A percentile compares a stretch with the other conserved stretches of the same genome.
Conservation (phyloP, 2,329 filamentous ascomycete genomes). For the Pseudopithomyces chartarum region DNA sequence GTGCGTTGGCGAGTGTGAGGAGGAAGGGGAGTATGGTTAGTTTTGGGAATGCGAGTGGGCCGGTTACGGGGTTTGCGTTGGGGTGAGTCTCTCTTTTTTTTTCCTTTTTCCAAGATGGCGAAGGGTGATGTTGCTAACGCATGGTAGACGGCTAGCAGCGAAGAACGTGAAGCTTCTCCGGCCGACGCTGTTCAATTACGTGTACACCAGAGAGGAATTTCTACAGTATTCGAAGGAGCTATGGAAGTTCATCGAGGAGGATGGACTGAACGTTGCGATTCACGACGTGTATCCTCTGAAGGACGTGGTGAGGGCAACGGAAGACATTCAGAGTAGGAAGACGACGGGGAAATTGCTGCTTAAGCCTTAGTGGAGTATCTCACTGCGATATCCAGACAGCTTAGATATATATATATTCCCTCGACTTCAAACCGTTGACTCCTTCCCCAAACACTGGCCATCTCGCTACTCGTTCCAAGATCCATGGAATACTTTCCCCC, state of each 20-base stretch:
- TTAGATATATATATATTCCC: too few species aligned
- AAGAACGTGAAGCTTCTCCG: conserved; percentile 81
- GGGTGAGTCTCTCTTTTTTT: conserved; percentile 51
- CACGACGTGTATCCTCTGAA: conserved; percentile 78
- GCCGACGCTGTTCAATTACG: conserved; percentile 74
- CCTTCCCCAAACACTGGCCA: too few species aligned
- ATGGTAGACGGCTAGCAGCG: conserved; percentile 58
- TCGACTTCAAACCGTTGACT: too few species aligned
- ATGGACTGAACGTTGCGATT: conserved; percentile 72
- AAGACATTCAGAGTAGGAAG: conserved; percentile 77
- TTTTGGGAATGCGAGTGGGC: conserved; percentile 82
- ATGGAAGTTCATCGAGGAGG: conserved; percentile 71
- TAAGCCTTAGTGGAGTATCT: conserved; percentile 56
- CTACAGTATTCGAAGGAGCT: conserved; percentile 73
- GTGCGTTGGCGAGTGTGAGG: conserved; percentile 73
- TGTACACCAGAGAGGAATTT: conserved; percentile 64
- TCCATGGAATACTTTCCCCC: too few species aligned
- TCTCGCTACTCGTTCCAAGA: too few species aligned
- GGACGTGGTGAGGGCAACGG: conserved; percentile 73
- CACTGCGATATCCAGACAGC: too few species aligned
- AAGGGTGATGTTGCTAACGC: not conserved
- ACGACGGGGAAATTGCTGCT: conserved; percentile 84
- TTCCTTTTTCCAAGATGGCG: not conserved
- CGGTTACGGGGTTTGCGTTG: conserved; percentile 72
- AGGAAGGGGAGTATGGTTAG: conserved; percentile 77